phyloP scores from a whole-genome alignment of 2,329 filamentous ascomycete species.

The Ophiognomonia clavigignenti-juglandacearum region DNA sequence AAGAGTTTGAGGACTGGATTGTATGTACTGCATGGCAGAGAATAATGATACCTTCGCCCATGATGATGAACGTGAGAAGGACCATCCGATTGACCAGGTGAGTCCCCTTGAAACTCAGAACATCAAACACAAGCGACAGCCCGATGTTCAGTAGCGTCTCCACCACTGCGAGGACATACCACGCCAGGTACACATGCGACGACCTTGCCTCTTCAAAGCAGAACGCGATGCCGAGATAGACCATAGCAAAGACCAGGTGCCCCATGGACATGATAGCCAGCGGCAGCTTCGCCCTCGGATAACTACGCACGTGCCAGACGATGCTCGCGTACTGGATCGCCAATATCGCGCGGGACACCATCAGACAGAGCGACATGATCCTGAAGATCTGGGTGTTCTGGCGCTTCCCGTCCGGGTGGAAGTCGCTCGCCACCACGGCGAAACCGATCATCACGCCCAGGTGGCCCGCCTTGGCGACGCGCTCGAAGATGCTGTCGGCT shows the following conservation, averaged over 20 bases:
- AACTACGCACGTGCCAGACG: slow-evolving; percentile 32
- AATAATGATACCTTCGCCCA: slow-evolving; percentile 62
- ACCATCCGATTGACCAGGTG: slow-evolving; percentile 61
- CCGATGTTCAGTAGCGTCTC: slow-evolving; percentile 49
- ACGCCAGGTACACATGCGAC: slow-evolving; percentile 33
- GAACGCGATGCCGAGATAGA: slow-evolving; percentile 38
- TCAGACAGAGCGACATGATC: slow-evolving; percentile 42
- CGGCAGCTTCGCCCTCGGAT: neutral
- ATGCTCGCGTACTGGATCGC: slow-evolving; percentile 48
- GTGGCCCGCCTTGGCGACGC: slow-evolving; percentile 52
- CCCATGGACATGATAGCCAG: slow-evolving; percentile 19
- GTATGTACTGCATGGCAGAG: slow-evolving; percentile 46
- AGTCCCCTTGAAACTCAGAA: slow-evolving; percentile 56
- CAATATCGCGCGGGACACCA: slow-evolving; percentile 44
- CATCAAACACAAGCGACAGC: slow-evolving; percentile 49
- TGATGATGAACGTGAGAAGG: slow-evolving; percentile 58
- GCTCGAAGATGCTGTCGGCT: slow-evolving; percentile 58
- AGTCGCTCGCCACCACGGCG: slow-evolving; percentile 48
- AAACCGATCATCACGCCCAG: slow-evolving; percentile 63
- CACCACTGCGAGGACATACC: slow-evolving; percentile 51
- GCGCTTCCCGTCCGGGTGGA: slow-evolving; percentile 32
- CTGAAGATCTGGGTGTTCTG: slow-evolving; percentile 34
- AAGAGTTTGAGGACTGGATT: slow-evolving; percentile 35
- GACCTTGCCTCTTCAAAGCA: slow-evolving; percentile 30
- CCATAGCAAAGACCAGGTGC: slow-evolving; percentile 29